Evolutionary conservation across 73 alveolate species (phyloP), one percentile per base, ranked within the genome.

Genomic region (Symbiodinium pilosum): DNA sequence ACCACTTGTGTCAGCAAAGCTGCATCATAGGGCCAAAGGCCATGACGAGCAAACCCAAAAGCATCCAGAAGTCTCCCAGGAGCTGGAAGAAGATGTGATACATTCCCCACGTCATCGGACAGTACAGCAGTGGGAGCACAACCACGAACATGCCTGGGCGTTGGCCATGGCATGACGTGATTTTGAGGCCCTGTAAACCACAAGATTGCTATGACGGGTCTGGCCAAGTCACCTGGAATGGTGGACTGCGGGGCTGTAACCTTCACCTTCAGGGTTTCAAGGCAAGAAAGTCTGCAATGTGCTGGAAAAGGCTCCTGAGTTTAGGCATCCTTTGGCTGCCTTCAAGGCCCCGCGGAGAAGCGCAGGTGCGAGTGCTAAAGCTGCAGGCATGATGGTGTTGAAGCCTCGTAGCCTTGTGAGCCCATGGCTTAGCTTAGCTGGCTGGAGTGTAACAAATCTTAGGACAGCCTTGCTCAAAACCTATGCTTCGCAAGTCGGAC

Each of bases 351-450:
- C 95, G 28, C 95, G 95, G 73, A 88, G 86, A 43, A 88, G 34
- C 26, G 95, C 95, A 14, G 95, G 95, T 8, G 95, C 95, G 30
- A 88, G 40, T 12, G 95, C 95, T 1, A 88, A 34, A 8, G 95
- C 95, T 1, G 95, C 95, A 7, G 95, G 95, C 97, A 91, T 91
- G 97, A 91, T 91, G 88, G 97, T 91, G 38, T 69, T 91, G 97
- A 91, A 91, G 42, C 97, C 97, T 14, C 97, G 97, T 2, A 91
- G 97, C 96, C 96, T 91, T 56, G 84, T 16, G 41, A 81, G 87
- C 44, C 86, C 4, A 51, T 51, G 68, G 68, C 12, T 16, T 51
- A 24, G 68, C 12, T 24, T 51, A 2, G 68, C 32, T 16, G 75
- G 75, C 34, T 47, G 14, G 59, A 47, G 14, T 47, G 21, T 47